These are phyloP conservation scores for Tetrahymena borealis DNA, from an alignment of 73 alveolate species.

Conservation along the genomic window DNA sequence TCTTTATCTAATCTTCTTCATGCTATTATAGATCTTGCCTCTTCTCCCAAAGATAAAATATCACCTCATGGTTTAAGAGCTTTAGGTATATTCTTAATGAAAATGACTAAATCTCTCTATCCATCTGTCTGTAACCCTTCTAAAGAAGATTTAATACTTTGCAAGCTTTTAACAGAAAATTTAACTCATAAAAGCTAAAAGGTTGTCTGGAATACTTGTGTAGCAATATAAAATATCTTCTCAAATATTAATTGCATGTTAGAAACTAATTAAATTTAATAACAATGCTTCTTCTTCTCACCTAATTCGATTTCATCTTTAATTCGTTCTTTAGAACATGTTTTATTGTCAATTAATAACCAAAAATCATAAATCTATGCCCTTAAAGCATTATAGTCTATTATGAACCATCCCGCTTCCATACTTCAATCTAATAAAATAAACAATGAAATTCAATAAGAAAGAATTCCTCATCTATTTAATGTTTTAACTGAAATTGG, in stretches of 20 bases:
- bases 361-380: not conserved
- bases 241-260: not conserved
- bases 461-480: not conserved
- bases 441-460: not conserved
- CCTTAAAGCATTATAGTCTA: not conserved
- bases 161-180: not conserved
- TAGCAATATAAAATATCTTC: not conserved
- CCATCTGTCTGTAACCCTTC: not conserved
- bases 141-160: not conserved
- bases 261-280: not conserved
- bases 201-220: not conserved
- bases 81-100: not conserved
- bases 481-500: not conserved
- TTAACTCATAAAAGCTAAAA: not conserved
- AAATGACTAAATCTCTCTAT: not conserved
- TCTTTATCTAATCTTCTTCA: not conserved
- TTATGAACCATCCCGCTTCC: not conserved
- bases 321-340: not conserved
- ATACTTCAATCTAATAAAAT: not conserved
- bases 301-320: not conserved
- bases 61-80: not conserved
- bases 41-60: not conserved
- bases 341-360: not conserved
- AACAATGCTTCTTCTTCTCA: not conserved
- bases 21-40: not conserved